Conservation (phyloP, 148 eudicot species). For the Cornus controversa region DNA sequence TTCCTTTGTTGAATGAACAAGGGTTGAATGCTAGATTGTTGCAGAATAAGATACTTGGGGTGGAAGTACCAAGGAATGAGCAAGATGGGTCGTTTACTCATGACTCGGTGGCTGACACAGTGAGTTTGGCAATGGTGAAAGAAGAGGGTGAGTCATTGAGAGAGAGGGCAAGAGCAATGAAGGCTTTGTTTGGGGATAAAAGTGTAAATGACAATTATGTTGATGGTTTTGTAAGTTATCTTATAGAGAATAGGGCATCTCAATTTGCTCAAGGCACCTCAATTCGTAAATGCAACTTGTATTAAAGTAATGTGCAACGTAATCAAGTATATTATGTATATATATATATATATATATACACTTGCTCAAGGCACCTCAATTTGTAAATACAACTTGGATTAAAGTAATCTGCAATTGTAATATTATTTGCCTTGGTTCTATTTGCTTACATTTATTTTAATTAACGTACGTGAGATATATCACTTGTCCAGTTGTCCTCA, state of each 20-base stretch:
- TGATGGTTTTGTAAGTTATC: conserved; percentile 26
- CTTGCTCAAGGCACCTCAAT: no score
- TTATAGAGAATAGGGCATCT: conserved; percentile 21
- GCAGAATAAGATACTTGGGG: conserved; percentile 46
- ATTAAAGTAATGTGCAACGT: no score
- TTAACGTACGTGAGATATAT: no score
- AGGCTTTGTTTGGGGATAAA: conserved; percentile 39
- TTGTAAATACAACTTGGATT: no score
- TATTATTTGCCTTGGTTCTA: no score
- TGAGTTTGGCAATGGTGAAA: conserved; percentile 43
- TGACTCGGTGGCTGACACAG: conserved; percentile 44
- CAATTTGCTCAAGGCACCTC: background rate
- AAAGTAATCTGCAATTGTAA: no score
- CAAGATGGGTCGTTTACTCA: conserved; percentile 46
- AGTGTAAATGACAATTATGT: conserved; percentile 24
- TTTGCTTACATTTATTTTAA: no score
- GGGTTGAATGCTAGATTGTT: conserved; percentile 56
- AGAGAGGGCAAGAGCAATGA: conserved; percentile 41
- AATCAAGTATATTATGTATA: no score
- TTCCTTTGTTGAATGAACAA: conserved; percentile 70
- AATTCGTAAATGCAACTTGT: no score
- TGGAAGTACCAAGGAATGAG: conserved; percentile 53
- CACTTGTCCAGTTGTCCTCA: no score
- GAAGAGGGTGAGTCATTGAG: conserved; percentile 51
- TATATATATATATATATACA: no score